These are phyloP conservation scores for Centaurea solstitialis DNA, from an alignment of 129 eudicot species.

Conservation along the genomic window DNA sequence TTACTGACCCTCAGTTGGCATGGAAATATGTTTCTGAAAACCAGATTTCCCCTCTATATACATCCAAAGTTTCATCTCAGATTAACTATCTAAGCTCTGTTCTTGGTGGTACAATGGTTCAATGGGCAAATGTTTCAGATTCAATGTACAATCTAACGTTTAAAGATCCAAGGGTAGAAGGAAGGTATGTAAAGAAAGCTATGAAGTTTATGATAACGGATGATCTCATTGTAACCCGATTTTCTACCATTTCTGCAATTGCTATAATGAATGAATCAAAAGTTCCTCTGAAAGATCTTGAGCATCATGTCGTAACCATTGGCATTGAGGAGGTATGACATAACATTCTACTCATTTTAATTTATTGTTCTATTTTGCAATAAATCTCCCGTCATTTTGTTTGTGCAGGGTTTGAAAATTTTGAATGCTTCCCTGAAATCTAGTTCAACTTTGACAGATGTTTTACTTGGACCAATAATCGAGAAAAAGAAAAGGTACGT, in stretches of 20 bases:
- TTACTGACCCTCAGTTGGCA: constrained; percentile 1
- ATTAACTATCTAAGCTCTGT: background rate
- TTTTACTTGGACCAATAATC: background rate
- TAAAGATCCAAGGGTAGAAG: background rate
- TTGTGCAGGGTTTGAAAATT: constrained; percentile 8
- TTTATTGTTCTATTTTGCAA: no score
- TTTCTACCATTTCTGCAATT: background rate
- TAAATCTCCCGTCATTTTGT: no score
- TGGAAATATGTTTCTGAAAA: background rate
- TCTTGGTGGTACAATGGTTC: background rate
- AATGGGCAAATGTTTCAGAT: no score
- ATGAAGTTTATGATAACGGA: constrained; percentile 27
- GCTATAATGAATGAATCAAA: background rate
- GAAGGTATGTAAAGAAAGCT: background rate
- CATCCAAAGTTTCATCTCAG: background rate
- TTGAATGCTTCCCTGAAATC: constrained; percentile 1
- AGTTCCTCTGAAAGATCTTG: constrained; percentile 17
- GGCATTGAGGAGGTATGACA: constrained; percentile 16
- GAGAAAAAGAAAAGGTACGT: background rate
- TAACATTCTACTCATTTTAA: background rate
- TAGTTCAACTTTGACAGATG: background rate
- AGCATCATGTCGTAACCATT: constrained; percentile 1
- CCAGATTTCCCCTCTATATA: background rate
- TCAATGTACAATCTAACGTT: background rate
- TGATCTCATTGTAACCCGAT: constrained; percentile 25